These are phyloP conservation scores for Microcos paniculata DNA, from an alignment of 345 rosid species.

Conservation along the genomic window DNA sequence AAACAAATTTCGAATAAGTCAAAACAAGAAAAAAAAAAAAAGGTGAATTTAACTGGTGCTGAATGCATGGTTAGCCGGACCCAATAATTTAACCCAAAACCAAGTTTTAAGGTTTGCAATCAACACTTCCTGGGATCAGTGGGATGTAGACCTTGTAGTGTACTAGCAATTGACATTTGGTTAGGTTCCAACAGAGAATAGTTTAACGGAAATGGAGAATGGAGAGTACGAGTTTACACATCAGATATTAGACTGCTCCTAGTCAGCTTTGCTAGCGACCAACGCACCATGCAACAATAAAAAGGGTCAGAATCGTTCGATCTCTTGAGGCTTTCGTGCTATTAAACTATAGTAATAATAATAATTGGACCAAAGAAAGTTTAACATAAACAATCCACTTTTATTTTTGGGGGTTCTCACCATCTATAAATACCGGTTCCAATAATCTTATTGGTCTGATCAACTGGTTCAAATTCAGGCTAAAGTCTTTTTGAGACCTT, in stretches of 20 bases:
- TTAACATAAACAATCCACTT: background rate
- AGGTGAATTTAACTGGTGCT: too few species aligned
- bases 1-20: too few species aligned
- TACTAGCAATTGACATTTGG: too few species aligned
- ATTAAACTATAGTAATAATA: background rate
- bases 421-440: background rate
- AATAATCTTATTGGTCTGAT: background rate
- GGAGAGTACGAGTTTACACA: background rate
- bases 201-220: background rate
- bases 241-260: too few species aligned
- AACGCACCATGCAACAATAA: background rate
- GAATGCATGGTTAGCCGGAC: too few species aligned
- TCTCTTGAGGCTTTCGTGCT: background rate
- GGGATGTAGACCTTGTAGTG: too few species aligned
- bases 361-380: background rate
- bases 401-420: background rate
- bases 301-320: background rate
- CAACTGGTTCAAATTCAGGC: constrained; percentile 3
- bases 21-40: too few species aligned
- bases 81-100: too few species aligned
- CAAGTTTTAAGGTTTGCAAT: too few species aligned
- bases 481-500: background rate
- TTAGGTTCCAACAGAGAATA: background rate
- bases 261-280: background rate
- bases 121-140: too few species aligned